Percentiles rank a stretch among this genome's conserved stretches.
Conservation (phyloP, 176 grass and related monocot genomes). For the Eragrostis nindensis region DNA sequence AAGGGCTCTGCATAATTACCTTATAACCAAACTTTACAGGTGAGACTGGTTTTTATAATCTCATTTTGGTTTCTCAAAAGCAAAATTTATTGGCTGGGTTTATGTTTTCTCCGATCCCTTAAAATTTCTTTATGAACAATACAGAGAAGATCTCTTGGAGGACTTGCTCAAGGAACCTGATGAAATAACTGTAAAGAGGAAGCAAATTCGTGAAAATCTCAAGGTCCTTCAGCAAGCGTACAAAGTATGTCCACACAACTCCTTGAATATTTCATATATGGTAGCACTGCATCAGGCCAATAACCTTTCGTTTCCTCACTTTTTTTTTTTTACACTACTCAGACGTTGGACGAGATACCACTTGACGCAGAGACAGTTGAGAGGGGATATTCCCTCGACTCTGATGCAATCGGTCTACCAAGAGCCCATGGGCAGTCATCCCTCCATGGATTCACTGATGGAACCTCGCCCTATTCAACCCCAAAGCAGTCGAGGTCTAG, state of each 20-base stretch:
- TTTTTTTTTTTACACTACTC: conserved; percentile 32
- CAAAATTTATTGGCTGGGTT: not conserved
- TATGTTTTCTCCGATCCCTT: conserved; percentile 21
- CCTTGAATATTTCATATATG: not conserved
- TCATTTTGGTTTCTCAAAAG: conserved; percentile 1
- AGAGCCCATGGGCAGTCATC: conserved; percentile 61
- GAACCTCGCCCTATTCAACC: conserved; percentile 49
- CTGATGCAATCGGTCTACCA: conserved; percentile 67
- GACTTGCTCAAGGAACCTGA: conserved; percentile 96
- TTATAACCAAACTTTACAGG: conserved; percentile 92
- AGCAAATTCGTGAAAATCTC: conserved; percentile 73
- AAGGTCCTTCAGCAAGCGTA: conserved; percentile 95
- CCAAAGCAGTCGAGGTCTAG: conserved; percentile 63
- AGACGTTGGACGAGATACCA: conserved; percentile 99
- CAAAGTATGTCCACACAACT: conserved; percentile 51
- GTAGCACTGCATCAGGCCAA: not conserved
- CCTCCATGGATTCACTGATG: conserved; percentile 49
- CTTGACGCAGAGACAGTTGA: conserved; percentile 85
- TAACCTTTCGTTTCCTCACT: not conserved
- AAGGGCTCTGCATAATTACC: conserved; percentile 92
- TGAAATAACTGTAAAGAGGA: conserved; percentile 84
- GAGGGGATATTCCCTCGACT: conserved; percentile 79
- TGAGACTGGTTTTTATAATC: conserved; percentile 36
- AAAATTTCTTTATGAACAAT: conserved; percentile 23
- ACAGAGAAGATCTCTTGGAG: conserved; percentile 75